Evolutionary conservation across 768 basidiomycete genomes (phyloP).

Genomic region (Mycena chlorophos): DNA sequence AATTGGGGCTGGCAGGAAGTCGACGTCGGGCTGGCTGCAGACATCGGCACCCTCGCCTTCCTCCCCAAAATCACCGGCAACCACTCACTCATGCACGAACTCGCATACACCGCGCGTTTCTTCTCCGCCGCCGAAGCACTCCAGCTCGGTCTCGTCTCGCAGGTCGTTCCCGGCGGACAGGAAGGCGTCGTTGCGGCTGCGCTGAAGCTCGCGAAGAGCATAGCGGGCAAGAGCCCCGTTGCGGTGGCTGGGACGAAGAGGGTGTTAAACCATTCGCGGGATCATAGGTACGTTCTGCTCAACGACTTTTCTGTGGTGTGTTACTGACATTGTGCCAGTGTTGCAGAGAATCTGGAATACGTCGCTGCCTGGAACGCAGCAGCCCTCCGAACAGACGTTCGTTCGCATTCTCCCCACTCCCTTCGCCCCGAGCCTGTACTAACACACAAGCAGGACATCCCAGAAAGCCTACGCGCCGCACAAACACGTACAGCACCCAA

Average conservation of each 20-base stretch:
- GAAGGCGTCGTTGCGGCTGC: slow-evolving; percentile 69
- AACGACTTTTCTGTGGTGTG: neutral
- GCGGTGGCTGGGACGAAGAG: slow-evolving; percentile 77
- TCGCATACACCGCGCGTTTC: slow-evolving; percentile 71
- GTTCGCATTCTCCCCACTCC: neutral
- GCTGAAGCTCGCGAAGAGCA: slow-evolving; percentile 58
- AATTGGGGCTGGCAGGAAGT: slow-evolving; percentile 62
- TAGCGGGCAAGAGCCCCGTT: slow-evolving; percentile 77
- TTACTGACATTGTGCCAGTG: slow-evolving; percentile 25
- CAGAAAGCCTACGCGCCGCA: slow-evolving; percentile 35
- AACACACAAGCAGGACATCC: slow-evolving; percentile 36
- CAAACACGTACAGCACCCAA: slow-evolving; percentile 32
- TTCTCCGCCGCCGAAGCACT: slow-evolving; percentile 71
- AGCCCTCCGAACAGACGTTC: slow-evolving; percentile 42
- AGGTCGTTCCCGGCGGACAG: slow-evolving; percentile 63
- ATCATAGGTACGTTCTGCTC: slow-evolving; percentile 47
- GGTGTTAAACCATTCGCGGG: slow-evolving; percentile 45
- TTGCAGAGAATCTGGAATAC: slow-evolving; percentile 44
- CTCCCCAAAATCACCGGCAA: slow-evolving; percentile 79
- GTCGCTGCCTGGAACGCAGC: slow-evolving; percentile 47
- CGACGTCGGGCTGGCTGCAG: slow-evolving; percentile 84
- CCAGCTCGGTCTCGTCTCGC: slow-evolving; percentile 71
- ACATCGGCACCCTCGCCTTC: slow-evolving; percentile 82
- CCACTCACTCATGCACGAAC: slow-evolving; percentile 67
- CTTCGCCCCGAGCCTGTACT: neutral